Evolutionary conservation across 176 grass and related monocot species (phyloP), one percentile per base, ranked within the genome.

Genomic region (Oryza brachyantha): DNA sequence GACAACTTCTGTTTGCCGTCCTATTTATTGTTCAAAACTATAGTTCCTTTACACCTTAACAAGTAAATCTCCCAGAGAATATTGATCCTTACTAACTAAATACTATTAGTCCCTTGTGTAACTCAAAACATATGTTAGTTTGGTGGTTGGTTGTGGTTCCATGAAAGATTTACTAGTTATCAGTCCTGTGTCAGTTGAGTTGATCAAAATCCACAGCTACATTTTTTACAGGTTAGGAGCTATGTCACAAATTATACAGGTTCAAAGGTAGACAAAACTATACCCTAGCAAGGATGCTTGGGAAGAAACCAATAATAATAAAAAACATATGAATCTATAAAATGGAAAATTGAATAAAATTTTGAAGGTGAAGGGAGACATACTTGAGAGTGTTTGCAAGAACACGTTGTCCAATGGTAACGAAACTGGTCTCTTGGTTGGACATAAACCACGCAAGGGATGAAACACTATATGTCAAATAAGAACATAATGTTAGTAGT

Each of bases 391-490:
- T 79, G 55, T 81, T 88, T 9, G 90, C 86, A 83, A 92, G 90
- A 69, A 92, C 90, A 71, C 90, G 85, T 54, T 92, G 90, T 61
- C 90, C 90, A 72, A 88, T 92, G 31, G 90, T 92, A 68, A 92
- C 83, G 26, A 92, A 92, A 66, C 90, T 88, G 34, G 90, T 92
- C 80, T 92, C 90, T 77, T 92, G 90, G 69, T 83, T 92, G 63
- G 90, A 92, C 90, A 92, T 92, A 83, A 92, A 92, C 90, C 82
- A 92, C 37, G 86, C 90, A 60, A 92, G 86, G 42, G 86, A 92
- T 73, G 90, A 92, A 66, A 92, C 90, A 85, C 90, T 92, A 21
- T 62, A 85, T 79, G 62, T 57, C 31, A 74, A 84, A 55, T 63
- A 64, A 75, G 13, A 83, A 50, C 19, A 37, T 14, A 59, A 66